Evolutionary conservation across 2,329 filamentous ascomycete genomes (phyloP), one percentile per base, ranked within the genome.

Genomic region (Venturia carpophila): DNA sequence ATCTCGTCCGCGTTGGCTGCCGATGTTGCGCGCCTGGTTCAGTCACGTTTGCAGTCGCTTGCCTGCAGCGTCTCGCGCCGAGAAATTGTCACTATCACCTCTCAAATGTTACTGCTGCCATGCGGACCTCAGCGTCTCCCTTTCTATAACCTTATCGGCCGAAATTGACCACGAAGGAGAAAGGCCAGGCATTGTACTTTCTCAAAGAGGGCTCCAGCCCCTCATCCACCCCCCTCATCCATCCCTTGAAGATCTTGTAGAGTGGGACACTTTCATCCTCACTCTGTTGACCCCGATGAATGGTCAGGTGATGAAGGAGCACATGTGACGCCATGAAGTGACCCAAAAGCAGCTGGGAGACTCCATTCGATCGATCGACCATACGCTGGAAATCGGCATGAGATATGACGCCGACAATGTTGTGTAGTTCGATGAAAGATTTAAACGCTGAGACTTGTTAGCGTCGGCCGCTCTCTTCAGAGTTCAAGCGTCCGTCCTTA

Each of bases 281-380:
- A 17, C 37, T 45, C 41, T 24, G 21, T 11, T 47, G 34, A 21
- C 21, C 67, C 58, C 74, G 73, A 1, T 74, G 69, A 7, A 71
- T 71, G 42, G 75, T 63, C 6, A 80, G 75, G 0, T 78, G 78
- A 5, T 74, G 73, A 65, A 82, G 73, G 6, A 81, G 71, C 0
- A 78, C 71, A 63, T 81, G 77, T 0, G 80, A 68, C 1, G 77
- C 75, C n/a, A 82, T 74, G 68, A 80, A 81, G 68, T 81, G 79
- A 7, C 76, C 73, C 5, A 81, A 73, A 5, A 82, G 70, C 3
- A 81, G 75, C 37, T 77, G 77, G 0, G 77, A 73, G 4, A 77
- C 67, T 56, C 69, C 69, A 63, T 82, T 81, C 47, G 71, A 69
- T 0, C 77, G 72, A 52, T 78, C 72, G 66, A 80, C 73, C 69